Conservation (phyloP, 345 rosid genomes). For the Citrus mangshanensis region DNA sequence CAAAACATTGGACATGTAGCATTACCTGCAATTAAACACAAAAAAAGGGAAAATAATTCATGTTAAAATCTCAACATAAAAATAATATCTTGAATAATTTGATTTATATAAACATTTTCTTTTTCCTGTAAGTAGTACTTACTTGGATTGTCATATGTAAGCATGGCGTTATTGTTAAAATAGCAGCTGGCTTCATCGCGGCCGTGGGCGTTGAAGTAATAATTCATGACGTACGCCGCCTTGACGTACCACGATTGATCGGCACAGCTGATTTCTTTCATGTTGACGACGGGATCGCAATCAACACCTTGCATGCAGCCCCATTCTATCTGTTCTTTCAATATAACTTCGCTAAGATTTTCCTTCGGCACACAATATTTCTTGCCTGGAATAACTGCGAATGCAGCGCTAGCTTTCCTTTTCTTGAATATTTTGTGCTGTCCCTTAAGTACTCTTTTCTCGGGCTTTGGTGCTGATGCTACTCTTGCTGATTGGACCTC, state of each 20-base stretch:
- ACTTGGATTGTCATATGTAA: not conserved
- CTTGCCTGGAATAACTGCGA: not conserved
- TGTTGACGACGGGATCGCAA: not conserved
- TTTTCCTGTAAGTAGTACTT: not conserved
- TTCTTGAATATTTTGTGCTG: too few species aligned
- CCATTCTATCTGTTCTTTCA: not conserved
- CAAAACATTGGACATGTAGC: not conserved
- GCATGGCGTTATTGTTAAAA: not conserved
- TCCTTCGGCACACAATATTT: not conserved
- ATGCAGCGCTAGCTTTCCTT: too few species aligned
- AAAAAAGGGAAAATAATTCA: not conserved
- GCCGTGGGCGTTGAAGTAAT: not conserved
- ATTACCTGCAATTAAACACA: not conserved
- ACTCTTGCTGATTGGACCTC: too few species aligned
- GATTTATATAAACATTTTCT: too few species aligned
- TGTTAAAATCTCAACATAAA: not conserved
- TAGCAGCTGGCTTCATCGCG: not conserved
- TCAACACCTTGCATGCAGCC: not conserved
- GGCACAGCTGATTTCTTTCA: not conserved
- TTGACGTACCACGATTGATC: not conserved
- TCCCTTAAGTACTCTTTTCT: too few species aligned
- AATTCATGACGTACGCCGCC: not conserved
- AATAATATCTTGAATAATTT: too few species aligned
- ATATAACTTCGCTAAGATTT: not conserved
- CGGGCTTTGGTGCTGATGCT: too few species aligned